Evolutionary conservation across 129 eudicot genomes (phyloP).

Genomic region (Saposhnikovia divaricata): DNA sequence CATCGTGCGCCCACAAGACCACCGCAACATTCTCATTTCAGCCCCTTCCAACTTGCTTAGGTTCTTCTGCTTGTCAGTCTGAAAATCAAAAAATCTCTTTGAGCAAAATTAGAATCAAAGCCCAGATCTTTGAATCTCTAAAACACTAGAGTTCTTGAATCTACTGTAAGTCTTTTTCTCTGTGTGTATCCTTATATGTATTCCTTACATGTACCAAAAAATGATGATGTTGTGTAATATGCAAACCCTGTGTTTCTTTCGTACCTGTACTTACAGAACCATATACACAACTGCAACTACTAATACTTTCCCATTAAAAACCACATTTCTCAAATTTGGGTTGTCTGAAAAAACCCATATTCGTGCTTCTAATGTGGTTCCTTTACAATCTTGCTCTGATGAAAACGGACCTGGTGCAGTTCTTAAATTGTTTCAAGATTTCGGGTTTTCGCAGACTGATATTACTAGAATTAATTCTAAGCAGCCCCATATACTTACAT

Average conservation of each 20-base stretch:
- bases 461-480: not conserved
- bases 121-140: not conserved
- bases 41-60: no score
- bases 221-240: not conserved
- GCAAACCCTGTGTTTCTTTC: not conserved
- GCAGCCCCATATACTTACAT: not conserved
- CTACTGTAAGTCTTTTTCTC: not conserved
- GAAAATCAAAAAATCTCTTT: not conserved
- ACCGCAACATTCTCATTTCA: no score
- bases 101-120: not conserved
- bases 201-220: not conserved
- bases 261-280: not conserved
- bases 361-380: not conserved
- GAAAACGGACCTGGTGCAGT: not conserved
- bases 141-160: no score
- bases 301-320: not conserved
- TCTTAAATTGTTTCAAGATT: not conserved
- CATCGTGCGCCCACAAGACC: no score
- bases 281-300: not conserved
- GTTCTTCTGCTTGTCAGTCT: not conserved
- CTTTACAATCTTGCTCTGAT: slow-evolving; percentile 1
- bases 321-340: not conserved
- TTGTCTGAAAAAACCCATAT: not conserved
- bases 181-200: not conserved
- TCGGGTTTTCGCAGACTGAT: not conserved